phyloP scores from a whole-genome alignment of 805 yeast species.

The Yarrowia phangngaensis region DNA sequence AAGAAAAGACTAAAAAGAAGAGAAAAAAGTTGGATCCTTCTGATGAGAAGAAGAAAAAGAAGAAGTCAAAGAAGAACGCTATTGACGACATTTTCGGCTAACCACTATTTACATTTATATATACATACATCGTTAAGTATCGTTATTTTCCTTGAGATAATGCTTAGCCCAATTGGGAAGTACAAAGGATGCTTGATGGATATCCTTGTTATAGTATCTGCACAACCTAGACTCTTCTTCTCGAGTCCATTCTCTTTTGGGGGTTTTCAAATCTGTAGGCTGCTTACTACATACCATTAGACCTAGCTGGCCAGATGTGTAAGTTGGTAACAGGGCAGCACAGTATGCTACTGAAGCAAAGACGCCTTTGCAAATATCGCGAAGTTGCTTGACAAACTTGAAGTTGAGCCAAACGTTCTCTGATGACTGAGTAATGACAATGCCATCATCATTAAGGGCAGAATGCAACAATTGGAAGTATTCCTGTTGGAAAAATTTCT shows the following conservation, averaged over 20 bases:
- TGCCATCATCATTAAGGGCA: slow-evolving; percentile 59
- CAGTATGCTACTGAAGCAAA: slow-evolving; percentile 92
- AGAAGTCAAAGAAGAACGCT: slow-evolving; percentile 50
- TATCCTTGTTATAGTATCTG: slow-evolving; percentile 76
- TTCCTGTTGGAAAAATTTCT: slow-evolving; percentile 71
- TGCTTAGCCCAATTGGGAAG: slow-evolving; percentile 86
- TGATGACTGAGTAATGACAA: slow-evolving; percentile 75
- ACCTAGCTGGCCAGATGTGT: slow-evolving; percentile 97
- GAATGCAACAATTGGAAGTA: slow-evolving; percentile 66
- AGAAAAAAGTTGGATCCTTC: slow-evolving; percentile 29
- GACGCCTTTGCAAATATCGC: slow-evolving; percentile 73
- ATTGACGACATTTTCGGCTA: slow-evolving; percentile 76
- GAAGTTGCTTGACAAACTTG: slow-evolving; percentile 74
- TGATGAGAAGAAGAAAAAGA: slow-evolving; percentile 39
- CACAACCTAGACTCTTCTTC: slow-evolving; percentile 61
- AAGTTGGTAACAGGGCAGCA: slow-evolving; percentile 90
- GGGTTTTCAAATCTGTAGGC: slow-evolving; percentile 58
- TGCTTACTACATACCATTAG: slow-evolving; percentile 90
- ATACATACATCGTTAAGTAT: background rate
- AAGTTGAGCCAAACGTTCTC: slow-evolving; percentile 93
- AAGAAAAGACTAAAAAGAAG: slow-evolving; percentile 28
- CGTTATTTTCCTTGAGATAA: slow-evolving; percentile 38
- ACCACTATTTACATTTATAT: background rate
- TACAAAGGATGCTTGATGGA: slow-evolving; percentile 85
- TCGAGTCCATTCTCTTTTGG: slow-evolving; percentile 60